A percentile compares a stretch with the other conserved stretches of the same genome.
Evolutionary conservation across 305 asterid species (phyloP).

Genomic region (Caryopteris hybrid): DNA sequence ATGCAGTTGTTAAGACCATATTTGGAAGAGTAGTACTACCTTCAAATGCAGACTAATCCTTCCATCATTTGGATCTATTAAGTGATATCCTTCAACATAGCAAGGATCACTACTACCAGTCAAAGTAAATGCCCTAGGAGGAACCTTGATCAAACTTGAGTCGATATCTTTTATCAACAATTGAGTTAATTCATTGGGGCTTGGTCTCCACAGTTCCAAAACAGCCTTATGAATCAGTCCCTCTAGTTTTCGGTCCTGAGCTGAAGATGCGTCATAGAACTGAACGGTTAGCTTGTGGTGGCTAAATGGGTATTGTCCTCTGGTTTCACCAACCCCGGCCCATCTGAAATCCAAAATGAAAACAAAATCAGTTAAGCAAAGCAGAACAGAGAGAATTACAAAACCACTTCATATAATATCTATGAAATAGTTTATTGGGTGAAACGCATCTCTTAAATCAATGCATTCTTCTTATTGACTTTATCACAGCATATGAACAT

Average conservation of each 20-base stretch:
- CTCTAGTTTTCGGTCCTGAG: constrained; percentile 88
- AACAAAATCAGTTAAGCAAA: constrained; percentile 12
- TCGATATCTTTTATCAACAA: constrained; percentile 63
- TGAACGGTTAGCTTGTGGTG: constrained; percentile 90
- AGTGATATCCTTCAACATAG: constrained; percentile 86
- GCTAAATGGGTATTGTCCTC: constrained; percentile 91
- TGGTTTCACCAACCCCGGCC: constrained; percentile 79
- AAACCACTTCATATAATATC: neutral
- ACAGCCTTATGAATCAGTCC: constrained; percentile 86
- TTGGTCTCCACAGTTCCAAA: constrained; percentile 91
- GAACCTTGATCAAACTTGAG: constrained; percentile 65
- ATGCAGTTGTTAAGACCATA: neutral
- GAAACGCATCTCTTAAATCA: neutral
- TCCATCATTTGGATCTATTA: constrained; percentile 90
- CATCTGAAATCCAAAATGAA: constrained; percentile 43
- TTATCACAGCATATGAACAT: neutral
- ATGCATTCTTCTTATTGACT: neutral
- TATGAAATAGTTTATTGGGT: no score
- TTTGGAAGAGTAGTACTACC: constrained; percentile 33
- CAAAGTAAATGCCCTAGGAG: constrained; percentile 73
- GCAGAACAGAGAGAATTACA: neutral
- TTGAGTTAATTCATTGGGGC: constrained; percentile 72
- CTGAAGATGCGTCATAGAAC: constrained; percentile 79
- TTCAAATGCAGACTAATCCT: constrained; percentile 79
- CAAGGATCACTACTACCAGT: constrained; percentile 94